Base-by-base conservation (phyloP, 2,329 filamentous ascomycete genomes). In the Tolypocladium pustulatum region DNA sequence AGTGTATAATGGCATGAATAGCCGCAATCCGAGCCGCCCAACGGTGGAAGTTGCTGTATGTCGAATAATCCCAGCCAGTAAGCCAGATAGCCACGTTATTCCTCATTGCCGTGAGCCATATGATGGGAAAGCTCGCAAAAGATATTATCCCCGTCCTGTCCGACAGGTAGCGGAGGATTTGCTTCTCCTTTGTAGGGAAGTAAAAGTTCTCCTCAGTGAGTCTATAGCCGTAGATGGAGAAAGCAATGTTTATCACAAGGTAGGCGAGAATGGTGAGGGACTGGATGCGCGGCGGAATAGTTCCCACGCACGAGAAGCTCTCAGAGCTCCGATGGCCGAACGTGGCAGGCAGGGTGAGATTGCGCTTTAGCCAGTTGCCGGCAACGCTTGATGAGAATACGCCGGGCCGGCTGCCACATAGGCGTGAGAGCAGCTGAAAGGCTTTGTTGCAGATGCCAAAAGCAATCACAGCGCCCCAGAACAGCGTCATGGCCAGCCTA, bases 51-150 rank as follows among this genome's bases (percentile, higher is more conserved):
- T 83, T 78, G 63, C 83, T 89, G 65, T 84, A 89, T 0, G 83
- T 84, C 1, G 78, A 78, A 67, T 86, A 88, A 13, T 82, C 83
- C 85, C 86, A 89, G 0, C 86, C 86, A 0, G 87, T 89, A 0
- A 84, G 67, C 83, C 83, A 87, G 58, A 88, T 73, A 20, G 88
- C 76, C 0, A 85, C 65, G 56, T 89, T 88, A 61, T 89, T 90
- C 12, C 87, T 76, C 66, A 83, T 82, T 0, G 81, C 82, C 62
- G 89, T 89, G 0, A 89, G 69, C 84, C 85, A 88, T 0, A 88
- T 72, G 2, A 87, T 65, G 0, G 84, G 83, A 8, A 89, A 77
- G 61, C 87, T 87, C 4, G 81, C 82, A 63, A 85, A 82, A 0
- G 83, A 81, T 30, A 89, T 76, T 37, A 86, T 80, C 0, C 86